Base-by-base conservation (phyloP, 169 alveolate species). In the Cryptosporidium ubiquitum region DNA sequence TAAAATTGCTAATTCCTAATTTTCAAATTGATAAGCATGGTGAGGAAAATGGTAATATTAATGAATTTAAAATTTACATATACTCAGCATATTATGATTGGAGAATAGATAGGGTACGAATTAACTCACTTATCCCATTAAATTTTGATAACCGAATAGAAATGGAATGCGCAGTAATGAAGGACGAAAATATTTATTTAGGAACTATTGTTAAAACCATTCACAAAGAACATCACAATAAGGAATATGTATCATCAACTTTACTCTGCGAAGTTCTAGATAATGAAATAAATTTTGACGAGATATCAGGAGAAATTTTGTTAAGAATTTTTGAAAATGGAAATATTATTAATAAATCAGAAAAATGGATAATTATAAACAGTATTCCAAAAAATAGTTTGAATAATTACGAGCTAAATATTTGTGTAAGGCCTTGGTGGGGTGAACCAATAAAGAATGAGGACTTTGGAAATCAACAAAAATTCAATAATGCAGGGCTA, bases 341-440 rank as follows among this genome's bases (percentile, higher is more conserved):
- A 12, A 55, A 73, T 29, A 42, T 3, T 18, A 20, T 20, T 0
- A 73, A 52, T 16, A 51, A 52, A 31, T 73, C 85, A 9, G 70
- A 73, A 42, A 73, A 18, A 40, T 29, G 9, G 37, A 14, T 73
- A 55, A 57, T 26, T 23, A 12, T 73, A 26, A 52, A 73, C 0
- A 31, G 23, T 4, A 73, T 58, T 37, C 71, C 71, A 52, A 58
- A 14, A 52, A 23, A 23, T 7, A 14, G 18, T 16, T 20, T 7
- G 5, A 55, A 73, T 29, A 73, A 26, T 37, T 16, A 37, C 29
- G 73, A 66, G 73, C 29, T 64, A n/a, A 79, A 69, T 61, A 64
- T 79, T 42, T 79, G 89, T 61, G 66, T 79, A 10, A 79, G 89
- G 40, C 89, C 89, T 23, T 79, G 89, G 89, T 79, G 89, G 89